These are phyloP conservation scores for Thymus quinquecostatus DNA, from an alignment of 257 asterid species.

Conservation along the genomic window DNA sequence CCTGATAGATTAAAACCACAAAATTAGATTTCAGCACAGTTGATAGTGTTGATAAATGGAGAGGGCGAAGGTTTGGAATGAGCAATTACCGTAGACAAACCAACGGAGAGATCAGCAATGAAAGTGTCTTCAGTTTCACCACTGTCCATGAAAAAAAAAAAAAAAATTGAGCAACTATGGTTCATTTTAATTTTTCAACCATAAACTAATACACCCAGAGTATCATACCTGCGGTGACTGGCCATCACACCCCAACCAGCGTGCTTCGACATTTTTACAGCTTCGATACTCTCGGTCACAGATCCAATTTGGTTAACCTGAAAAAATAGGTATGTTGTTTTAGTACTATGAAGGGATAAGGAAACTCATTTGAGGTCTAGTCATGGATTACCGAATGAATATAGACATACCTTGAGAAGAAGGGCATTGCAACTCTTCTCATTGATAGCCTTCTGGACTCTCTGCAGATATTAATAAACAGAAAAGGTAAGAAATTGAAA, in stretches of 20 bases:
- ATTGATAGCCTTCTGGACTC: slow-evolving; percentile 92
- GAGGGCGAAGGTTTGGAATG: neutral
- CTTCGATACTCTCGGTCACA: slow-evolving; percentile 97
- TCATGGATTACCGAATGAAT: neutral
- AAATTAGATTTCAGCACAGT: slow-evolving; percentile 12
- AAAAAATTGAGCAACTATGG: neutral
- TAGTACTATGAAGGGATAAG: neutral
- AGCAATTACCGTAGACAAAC: slow-evolving; percentile 80
- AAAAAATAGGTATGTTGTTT: neutral
- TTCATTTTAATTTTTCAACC: neutral
- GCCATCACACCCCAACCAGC: slow-evolving; percentile 99
- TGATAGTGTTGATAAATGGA: neutral
- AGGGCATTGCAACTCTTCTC: slow-evolving; percentile 97
- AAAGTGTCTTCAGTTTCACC: slow-evolving; percentile 99
- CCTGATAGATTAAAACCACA: slow-evolving; percentile 47
- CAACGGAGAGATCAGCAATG: slow-evolving; percentile 97
- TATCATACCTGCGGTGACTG: slow-evolving; percentile 88
- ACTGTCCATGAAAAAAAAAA: slow-evolving; percentile 54
- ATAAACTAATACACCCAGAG: neutral
- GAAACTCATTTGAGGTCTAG: neutral
- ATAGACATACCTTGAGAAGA: slow-evolving; percentile 74
- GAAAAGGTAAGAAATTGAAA: neutral
- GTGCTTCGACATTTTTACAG: slow-evolving; percentile 89
- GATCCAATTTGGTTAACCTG: slow-evolving; percentile 99
- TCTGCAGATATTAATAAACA: slow-evolving; percentile 47